These are phyloP conservation scores for Cercospora brassicicola DNA, from an alignment of 2,329 filamentous ascomycete species.

Conservation along the genomic window DNA sequence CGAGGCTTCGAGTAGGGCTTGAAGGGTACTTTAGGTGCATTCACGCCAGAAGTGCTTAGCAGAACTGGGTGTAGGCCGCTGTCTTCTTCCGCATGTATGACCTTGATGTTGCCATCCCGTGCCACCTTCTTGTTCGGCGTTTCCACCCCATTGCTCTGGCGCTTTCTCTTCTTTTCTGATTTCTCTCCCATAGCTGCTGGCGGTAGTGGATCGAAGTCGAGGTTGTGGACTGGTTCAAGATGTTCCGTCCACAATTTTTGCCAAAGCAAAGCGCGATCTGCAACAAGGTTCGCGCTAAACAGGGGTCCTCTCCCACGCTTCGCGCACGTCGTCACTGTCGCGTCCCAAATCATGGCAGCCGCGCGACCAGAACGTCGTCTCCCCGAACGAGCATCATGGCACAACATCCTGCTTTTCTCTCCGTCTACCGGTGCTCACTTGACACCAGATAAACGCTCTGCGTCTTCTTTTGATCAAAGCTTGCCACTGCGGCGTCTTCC, in stretches of 20 bases:
- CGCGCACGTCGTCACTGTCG: constrained; percentile 7
- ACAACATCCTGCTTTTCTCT: neutral
- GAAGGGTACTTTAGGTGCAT: constrained; percentile 45
- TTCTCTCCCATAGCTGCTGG: constrained; percentile 32
- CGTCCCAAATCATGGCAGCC: constrained; percentile 12
- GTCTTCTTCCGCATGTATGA: constrained; percentile 29
- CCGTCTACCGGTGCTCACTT: neutral
- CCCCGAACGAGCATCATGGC: constrained; percentile 5
- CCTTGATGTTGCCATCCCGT: constrained; percentile 31
- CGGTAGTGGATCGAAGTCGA: neutral
- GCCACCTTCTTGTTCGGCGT: constrained; percentile 44
- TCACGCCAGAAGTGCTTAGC: constrained; percentile 46
- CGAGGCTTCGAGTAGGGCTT: constrained; percentile 50
- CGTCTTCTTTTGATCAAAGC: neutral
- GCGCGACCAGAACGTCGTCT: constrained; percentile 9
- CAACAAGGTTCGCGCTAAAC: constrained; percentile 1
- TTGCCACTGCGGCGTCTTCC: constrained; percentile 5
- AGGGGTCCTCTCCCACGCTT: neutral
- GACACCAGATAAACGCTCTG: neutral
- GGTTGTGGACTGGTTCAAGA: neutral
- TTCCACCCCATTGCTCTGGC: constrained; percentile 46
- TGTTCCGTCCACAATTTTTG: constrained; percentile 1
- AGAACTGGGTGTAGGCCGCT: constrained; percentile 32
- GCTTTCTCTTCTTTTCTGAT: constrained; percentile 55
- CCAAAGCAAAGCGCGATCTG: constrained; percentile 6